Evolutionary conservation across 768 basidiomycete genomes (phyloP), one percentile per base, ranked within the genome.

Genomic region (Pleurotus pulmonarius): DNA sequence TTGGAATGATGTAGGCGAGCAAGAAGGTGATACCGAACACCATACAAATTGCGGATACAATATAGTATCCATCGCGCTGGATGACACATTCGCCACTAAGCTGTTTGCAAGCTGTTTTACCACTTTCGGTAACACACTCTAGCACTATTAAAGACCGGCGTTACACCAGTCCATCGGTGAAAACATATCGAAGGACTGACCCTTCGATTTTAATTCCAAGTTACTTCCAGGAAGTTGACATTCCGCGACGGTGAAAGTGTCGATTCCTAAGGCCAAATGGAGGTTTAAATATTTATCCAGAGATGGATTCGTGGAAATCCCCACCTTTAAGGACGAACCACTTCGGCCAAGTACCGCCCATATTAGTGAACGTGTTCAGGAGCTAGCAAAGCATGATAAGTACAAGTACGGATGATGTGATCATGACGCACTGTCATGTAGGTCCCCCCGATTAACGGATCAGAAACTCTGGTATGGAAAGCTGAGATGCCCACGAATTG

Each of bases 401-500:
- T 11, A 15, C 7, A 40, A 54, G 4, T 16, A 47, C 29, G 34
- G 20, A 22, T 5, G 24, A 20, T 13, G 20, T 52, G n/a, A 16
- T 20, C 26, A n/a, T 8, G 26, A 73, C 85, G 60, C 64, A 94
- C 95, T 11, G 97, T 99, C 97, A 99, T 99, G 70, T 99, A 99
- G 0, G 97, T 99, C 49, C 97, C 97, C 25, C 97, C 97, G 53
- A 99, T 97, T 11, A 97, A 66, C 0, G 97, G 97, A 67, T 99
- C 97, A 0, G 97, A 94, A 38, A 99, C 87, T 54, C 90, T 85
- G 3, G 94, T 98, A 65, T 98, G 97, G 81, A 98, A 99, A 3
- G 97, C 97, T n/a, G 94, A 92, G 59, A 98, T 94, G 7, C 97
- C 94, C 16, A 98, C 96, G 66, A 98, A 99, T 70, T 99, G 96